phyloP scores from a whole-genome alignment of 495 filamentous ascomycete species.

The Pseudotulostoma volvatum region DNA sequence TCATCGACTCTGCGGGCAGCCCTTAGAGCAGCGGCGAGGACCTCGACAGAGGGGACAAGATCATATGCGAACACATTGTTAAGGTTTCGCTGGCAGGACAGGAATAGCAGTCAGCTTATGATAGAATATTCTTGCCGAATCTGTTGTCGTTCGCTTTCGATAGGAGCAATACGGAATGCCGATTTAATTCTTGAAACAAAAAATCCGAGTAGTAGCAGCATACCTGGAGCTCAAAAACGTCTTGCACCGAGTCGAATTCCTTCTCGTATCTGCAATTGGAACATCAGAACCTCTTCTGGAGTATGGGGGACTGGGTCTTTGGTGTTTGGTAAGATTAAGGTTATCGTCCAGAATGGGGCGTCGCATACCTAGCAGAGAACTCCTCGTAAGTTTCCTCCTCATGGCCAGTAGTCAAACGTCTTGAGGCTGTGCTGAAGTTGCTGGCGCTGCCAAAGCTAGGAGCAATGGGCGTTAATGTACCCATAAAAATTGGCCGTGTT shows the following conservation, averaged over 20 bases:
- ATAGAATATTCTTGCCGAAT: too few relatives aligned
- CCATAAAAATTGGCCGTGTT: conserved; percentile 35
- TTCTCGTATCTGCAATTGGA: conserved; percentile 73
- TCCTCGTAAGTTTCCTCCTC: conserved; percentile 96
- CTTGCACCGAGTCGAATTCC: conserved; percentile 93
- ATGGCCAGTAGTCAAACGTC: conserved; percentile 39
- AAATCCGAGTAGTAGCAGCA: conserved; percentile 13
- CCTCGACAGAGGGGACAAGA: conserved; percentile 86
- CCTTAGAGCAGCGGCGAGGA: conserved; percentile 77
- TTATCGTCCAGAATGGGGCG: conserved; percentile 14
- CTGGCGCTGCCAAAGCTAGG: conserved; percentile 33
- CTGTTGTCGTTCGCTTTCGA: too few relatives aligned
- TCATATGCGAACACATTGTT: conserved; percentile 99
- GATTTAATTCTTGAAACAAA: too few relatives aligned
- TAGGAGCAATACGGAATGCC: too few relatives aligned
- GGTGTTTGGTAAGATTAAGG: too few relatives aligned
- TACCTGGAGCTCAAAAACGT: conserved; percentile 99
- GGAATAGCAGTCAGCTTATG: not conserved
- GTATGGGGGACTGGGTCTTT: too few relatives aligned
- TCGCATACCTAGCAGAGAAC: conserved; percentile 86
- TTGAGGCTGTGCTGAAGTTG: conserved; percentile 54
- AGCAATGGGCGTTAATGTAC: conserved; percentile 25
- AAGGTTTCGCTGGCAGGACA: conserved; percentile 63
- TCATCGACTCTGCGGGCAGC: conserved; percentile 95
- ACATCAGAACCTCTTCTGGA: conserved; percentile 4